These are phyloP conservation scores for Houttuynia cordata DNA, from an alignment of 164 flowering plant genomes.

Conservation along the genomic window DNA sequence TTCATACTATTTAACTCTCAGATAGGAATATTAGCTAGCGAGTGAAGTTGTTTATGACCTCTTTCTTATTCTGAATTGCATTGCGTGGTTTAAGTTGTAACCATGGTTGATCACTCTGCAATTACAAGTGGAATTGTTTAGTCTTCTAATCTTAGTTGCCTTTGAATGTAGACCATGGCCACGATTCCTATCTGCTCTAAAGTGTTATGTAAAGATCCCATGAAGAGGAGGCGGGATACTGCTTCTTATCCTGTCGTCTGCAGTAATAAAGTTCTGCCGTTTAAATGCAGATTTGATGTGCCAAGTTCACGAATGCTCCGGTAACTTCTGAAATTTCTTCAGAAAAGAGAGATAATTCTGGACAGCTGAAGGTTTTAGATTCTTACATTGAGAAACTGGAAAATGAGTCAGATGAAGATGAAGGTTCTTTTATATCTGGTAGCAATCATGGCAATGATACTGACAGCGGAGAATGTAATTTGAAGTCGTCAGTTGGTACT, in stretches of 20 bases:
- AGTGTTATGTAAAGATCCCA: constrained; percentile 16
- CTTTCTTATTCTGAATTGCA: no score
- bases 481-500: constrained; percentile 4
- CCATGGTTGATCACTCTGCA: no score
- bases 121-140: no score
- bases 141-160: no score
- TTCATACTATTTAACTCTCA: no score
- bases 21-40: no score
- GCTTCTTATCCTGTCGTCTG: constrained; percentile 3
- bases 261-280: constrained; percentile 1
- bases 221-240: constrained; percentile 6
- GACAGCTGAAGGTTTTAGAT: constrained; percentile 34
- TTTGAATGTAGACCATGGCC: constrained; percentile 18
- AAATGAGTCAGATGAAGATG: constrained; percentile 7
- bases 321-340: constrained; percentile 10
- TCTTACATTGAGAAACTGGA: constrained; percentile 41
- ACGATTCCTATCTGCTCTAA: constrained; percentile 24
- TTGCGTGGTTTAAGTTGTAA: no score
- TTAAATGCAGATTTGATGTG: constrained; percentile 1
- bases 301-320: neutral
- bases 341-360: constrained; percentile 17
- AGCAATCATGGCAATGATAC: neutral
- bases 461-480: constrained; percentile 2
- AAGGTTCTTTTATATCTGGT: constrained; percentile 3
- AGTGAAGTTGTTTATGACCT: no score